A percentile compares a stretch with the other conserved stretches of the same genome.
These are phyloP conservation scores for Dissophora ornata DNA, from an alignment of 192 early-diverging fungal genomes.

Conservation along the genomic window DNA sequence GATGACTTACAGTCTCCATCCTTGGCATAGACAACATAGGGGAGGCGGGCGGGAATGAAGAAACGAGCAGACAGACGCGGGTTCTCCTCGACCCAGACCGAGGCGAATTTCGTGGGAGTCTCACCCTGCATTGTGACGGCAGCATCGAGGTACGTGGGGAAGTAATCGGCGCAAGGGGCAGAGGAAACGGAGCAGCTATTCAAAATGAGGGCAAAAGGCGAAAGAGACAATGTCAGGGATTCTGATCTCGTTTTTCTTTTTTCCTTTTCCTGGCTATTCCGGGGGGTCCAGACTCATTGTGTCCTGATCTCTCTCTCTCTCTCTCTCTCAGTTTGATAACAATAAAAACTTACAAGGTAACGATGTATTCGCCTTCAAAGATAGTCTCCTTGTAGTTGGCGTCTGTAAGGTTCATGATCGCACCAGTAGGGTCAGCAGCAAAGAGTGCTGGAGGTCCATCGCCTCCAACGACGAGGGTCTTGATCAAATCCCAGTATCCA, in stretches of 20 bases:
- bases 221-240: no score
- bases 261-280: no score
- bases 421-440: slow-evolving; percentile 10
- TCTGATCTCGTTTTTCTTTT: no score
- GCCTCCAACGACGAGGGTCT: slow-evolving; percentile 26
- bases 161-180: slow-evolving; percentile 40
- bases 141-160: slow-evolving; percentile 43
- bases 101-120: slow-evolving; percentile 35
- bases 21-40: slow-evolving; percentile 46
- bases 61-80: slow-evolving; percentile 43
- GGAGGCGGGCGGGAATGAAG: slow-evolving; percentile 50
- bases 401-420: slow-evolving; percentile 37
- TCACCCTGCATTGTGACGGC: slow-evolving; percentile 39
- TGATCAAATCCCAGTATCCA: slow-evolving; percentile 10
- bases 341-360: slow-evolving; percentile 37
- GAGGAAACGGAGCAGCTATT: slow-evolving; percentile 19
- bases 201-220: background rate
- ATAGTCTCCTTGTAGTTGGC: slow-evolving; percentile 37
- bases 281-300: no score
- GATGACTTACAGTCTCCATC: slow-evolving; percentile 41
- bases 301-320: no score
- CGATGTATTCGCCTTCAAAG: slow-evolving; percentile 47
- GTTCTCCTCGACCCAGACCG: slow-evolving; percentile 49
- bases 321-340: no score
- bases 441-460: background rate